Base-by-base conservation (phyloP, 352 stramenopile species). In the Phytophthora palmivora region DNA sequence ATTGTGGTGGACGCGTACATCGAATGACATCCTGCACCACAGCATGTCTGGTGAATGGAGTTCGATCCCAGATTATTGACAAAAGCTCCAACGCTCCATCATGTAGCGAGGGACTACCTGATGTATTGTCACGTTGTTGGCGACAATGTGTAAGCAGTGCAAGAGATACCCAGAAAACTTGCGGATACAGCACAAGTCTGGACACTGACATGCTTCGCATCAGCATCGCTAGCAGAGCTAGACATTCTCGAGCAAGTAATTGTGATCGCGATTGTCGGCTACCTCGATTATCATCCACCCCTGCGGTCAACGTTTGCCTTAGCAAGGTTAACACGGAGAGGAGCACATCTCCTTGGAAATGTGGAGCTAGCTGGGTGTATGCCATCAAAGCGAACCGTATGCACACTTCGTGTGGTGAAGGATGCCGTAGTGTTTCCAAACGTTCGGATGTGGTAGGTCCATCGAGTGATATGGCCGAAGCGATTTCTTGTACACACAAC, bases 131-230 rank as follows among this genome's bases (percentile, higher is more conserved):
- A 11, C 41, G 46, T 19, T 70, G 59, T 43, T 55, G 59, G 33
- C 55, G 62, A 65, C 44, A 63, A 67, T 93, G 75, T 38, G 85
- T 89, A 19, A 95, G 62, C n/a, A 95, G 52, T 12, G 84, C 80
- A 10, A 91, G 67, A 8, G 75, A 72, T 0, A 91, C 81, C 86
- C 84, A 95, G 18, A 91, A 57, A 6, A 95, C 66, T 63, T 93
- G 86, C 1, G 84, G 84, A 30, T 88, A 95, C n/a, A 95, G 36
- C 41, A 74, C 73, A 4, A 93, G 61, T 62, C 81, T 80, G 8
- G 70, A 38, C 2, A 62, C 24, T 9, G 85, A 78, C 79, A 91
- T 94, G 21, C 26, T 55, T 4, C 51, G 30, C 7, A 86, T 70
- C 47, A 89, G 64, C 32, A 63, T 67, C 3, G 62, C 47, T 4